Conservation (phyloP, 345 rosid genomes). For the Citropsis articulata region DNA sequence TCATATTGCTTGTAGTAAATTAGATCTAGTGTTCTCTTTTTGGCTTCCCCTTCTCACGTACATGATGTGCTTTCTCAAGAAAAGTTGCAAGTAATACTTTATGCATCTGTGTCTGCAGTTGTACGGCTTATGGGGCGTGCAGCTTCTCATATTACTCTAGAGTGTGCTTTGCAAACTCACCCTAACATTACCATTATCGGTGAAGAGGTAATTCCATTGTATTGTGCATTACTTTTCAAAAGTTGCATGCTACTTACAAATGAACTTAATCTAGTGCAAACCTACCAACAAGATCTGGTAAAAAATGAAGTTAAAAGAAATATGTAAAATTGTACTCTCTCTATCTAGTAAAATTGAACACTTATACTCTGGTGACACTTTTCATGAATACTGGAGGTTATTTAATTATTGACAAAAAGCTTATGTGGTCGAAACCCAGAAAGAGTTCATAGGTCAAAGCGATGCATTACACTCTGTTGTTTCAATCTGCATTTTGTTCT, state of each 20-base stretch:
- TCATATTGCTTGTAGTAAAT: neutral
- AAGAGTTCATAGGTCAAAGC: neutral
- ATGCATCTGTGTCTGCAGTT: constrained; percentile 49
- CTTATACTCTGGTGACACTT: neutral
- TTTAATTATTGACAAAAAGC: neutral
- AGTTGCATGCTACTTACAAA: neutral
- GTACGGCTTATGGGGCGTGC: constrained; percentile 99
- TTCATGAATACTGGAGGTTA: neutral
- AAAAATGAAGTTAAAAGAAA: neutral
- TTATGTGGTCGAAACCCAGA: neutral
- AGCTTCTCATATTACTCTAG: constrained; percentile 95
- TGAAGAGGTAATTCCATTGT: constrained; percentile 67
- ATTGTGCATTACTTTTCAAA: neutral
- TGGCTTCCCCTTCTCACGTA: neutral
- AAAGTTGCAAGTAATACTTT: neutral
- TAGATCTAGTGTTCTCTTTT: neutral
- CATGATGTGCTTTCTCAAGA: neutral
- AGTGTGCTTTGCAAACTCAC: constrained; percentile 97
- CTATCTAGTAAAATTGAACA: too few species aligned
- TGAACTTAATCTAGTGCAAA: neutral
- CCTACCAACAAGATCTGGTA: neutral
- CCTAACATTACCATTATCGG: constrained; percentile 93
- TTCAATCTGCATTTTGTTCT: neutral
- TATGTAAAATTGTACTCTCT: neutral
- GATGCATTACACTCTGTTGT: neutral